Percentiles rank a stretch among this genome's conserved stretches.
phyloP scores from a whole-genome alignment of 2,329 filamentous ascomycete species.

The Annulohypoxylon truncatum region DNA sequence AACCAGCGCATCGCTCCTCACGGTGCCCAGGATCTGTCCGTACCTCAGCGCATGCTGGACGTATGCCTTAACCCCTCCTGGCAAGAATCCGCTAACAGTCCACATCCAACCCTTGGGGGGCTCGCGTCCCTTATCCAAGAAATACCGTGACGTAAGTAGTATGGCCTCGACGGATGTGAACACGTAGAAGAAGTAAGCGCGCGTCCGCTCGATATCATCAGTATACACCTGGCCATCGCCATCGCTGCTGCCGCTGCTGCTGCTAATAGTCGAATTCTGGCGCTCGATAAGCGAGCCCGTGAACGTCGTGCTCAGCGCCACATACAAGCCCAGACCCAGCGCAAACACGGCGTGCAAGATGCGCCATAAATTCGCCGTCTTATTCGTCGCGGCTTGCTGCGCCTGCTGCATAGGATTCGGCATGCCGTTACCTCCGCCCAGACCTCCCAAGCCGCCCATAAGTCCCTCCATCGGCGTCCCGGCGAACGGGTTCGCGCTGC shows the following conservation, averaged over 20 bases:
- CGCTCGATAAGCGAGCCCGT: conserved; percentile 73
- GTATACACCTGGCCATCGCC: conserved; percentile 24
- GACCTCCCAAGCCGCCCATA: conserved; percentile 53
- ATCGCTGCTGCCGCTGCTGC: conserved; percentile 42
- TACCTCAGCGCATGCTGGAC: conserved; percentile 72
- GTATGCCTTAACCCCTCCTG: conserved; percentile 71
- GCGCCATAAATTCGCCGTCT: conserved; percentile 71
- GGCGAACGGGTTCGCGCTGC: conserved; percentile 52
- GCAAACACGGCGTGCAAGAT: conserved; percentile 80
- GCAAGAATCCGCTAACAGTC: conserved; percentile 72
- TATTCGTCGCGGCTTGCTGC: conserved; percentile 44
- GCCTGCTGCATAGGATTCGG: conserved; percentile 30
- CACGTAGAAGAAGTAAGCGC: conserved; percentile 77
- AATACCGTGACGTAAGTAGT: conserved; percentile 76
- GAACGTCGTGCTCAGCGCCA: conserved; percentile 75
- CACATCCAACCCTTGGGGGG: conserved; percentile 72
- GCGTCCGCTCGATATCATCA: conserved; percentile 51
- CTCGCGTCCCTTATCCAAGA: conserved; percentile 71
- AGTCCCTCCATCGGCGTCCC: conserved; percentile 47
- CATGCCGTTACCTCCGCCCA: conserved; percentile 40
- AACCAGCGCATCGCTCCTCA: conserved; percentile 78
- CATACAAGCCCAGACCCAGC: conserved; percentile 75
- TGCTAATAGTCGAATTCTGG: conserved; percentile 55
- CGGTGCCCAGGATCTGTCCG: conserved; percentile 76
- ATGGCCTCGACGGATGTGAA: conserved; percentile 82